A percentile compares a stretch with the other conserved stretches of the same genome.
These are phyloP conservation scores for Verticillium longisporum DNA, from an alignment of 2,329 filamentous ascomycete genomes.

Conservation along the genomic window DNA sequence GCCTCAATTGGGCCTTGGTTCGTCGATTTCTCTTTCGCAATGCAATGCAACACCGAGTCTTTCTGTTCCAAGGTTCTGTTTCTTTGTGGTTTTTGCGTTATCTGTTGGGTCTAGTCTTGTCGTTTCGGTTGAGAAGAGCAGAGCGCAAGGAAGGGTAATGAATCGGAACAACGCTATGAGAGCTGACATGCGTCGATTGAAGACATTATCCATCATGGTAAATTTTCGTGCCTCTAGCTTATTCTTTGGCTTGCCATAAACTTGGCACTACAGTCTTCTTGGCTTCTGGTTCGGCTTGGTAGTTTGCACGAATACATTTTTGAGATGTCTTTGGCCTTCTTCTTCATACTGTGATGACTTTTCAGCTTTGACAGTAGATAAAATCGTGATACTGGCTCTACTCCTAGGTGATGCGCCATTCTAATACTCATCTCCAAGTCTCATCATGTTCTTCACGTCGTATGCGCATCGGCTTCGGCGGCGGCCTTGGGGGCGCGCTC, in stretches of 20 bases:
- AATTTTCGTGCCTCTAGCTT: no score
- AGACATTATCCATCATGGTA: not conserved
- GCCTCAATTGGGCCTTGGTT: not conserved
- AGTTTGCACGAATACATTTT: no score
- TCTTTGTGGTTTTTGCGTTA: constrained; percentile 1
- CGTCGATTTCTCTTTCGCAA: not conserved
- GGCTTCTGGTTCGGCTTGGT: no score
- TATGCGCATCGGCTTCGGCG: not conserved
- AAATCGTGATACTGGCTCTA: no score
- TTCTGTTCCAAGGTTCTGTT: not conserved
- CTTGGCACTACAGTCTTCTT: no score
- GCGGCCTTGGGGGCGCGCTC: constrained; percentile 22
- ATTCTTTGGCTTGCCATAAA: no score
- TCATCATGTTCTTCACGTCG: not conserved
- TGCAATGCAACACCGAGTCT: not conserved
- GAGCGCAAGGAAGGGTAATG: not conserved
- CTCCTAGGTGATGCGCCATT: no score
- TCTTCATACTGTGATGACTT: no score
- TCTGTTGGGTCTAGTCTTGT: not conserved
- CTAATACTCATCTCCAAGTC: not conserved
- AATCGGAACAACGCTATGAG: not conserved
- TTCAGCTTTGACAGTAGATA: no score
- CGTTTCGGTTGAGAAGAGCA: not conserved
- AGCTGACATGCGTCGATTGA: not conserved
- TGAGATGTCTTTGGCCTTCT: no score